Conservation (phyloP, 2,329 filamentous ascomycete genomes). For the Cercospora sp. region DNA sequence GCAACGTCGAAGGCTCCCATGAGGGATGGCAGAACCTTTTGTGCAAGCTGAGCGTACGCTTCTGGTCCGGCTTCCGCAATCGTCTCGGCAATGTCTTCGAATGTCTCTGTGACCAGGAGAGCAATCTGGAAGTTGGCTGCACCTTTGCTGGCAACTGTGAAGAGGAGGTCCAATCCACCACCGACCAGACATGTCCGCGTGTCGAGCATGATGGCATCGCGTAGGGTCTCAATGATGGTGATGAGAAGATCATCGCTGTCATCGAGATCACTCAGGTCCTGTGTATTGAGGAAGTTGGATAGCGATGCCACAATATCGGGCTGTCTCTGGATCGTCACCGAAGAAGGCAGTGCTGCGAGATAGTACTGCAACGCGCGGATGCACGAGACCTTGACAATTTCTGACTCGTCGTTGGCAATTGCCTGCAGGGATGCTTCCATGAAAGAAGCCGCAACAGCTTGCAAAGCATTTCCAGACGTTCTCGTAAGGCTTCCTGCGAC, state of each 20-base stretch:
- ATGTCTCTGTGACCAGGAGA: slow-evolving; percentile 82
- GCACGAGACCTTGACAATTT: slow-evolving; percentile 89
- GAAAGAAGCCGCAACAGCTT: slow-evolving; percentile 59
- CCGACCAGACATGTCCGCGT: slow-evolving; percentile 70
- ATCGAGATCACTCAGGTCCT: slow-evolving; percentile 78
- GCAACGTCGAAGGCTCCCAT: slow-evolving; percentile 88
- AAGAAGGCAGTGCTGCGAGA: slow-evolving; percentile 54
- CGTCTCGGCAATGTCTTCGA: slow-evolving; percentile 78
- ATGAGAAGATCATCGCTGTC: slow-evolving; percentile 92
- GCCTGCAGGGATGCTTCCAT: slow-evolving; percentile 73
- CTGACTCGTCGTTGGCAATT: slow-evolving; percentile 72
- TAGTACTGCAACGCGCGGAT: slow-evolving; percentile 80
- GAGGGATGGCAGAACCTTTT: slow-evolving; percentile 82
- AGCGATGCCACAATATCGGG: slow-evolving; percentile 60
- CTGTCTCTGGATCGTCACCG: slow-evolving; percentile 60
- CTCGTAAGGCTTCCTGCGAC: slow-evolving; percentile 78
- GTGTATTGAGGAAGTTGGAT: slow-evolving; percentile 71
- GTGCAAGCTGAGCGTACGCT: slow-evolving; percentile 74
- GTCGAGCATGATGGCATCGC: slow-evolving; percentile 79
- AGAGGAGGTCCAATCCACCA: slow-evolving; percentile 78
- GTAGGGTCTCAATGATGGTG: slow-evolving; percentile 81
- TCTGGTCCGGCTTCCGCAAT: slow-evolving; percentile 65
- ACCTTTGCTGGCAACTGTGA: slow-evolving; percentile 83
- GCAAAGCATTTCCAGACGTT: slow-evolving; percentile 60
- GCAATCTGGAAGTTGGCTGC: slow-evolving; percentile 89